Conservation (phyloP, 2,329 filamentous ascomycete genomes). For the Colletotrichum caudatum region DNA sequence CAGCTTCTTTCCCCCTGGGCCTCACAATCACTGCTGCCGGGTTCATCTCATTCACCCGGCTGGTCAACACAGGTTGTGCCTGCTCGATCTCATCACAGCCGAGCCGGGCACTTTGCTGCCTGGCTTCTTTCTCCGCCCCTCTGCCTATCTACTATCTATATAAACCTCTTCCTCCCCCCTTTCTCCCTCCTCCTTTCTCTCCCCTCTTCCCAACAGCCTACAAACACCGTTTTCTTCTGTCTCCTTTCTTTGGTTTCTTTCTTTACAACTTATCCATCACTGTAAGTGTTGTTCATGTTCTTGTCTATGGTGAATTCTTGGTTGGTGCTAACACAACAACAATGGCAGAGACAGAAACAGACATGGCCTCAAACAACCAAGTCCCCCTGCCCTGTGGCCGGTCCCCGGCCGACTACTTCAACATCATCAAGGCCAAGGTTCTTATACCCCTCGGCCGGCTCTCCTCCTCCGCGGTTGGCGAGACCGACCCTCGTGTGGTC, state of each 20-base stretch:
- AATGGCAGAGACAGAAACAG: background rate
- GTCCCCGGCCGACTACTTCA: background rate
- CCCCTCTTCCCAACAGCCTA: background rate
- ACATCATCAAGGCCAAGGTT: background rate
- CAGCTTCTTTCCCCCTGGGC: too few relatives aligned
- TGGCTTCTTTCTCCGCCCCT: background rate
- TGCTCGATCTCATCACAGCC: background rate
- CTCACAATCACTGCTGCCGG: conserved; percentile 4
- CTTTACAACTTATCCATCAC: background rate
- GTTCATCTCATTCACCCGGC: background rate
- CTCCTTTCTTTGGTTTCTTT: background rate
- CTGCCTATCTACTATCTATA: background rate
- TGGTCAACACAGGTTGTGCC: background rate
- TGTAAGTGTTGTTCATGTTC: background rate
- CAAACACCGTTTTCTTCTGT: background rate
- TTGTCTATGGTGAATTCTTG: background rate
- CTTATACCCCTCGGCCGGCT: background rate
- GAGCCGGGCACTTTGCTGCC: background rate
- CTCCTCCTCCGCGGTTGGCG: background rate
- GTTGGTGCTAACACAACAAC: background rate
- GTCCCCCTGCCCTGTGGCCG: background rate
- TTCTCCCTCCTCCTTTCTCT: background rate
- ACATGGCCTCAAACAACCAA: background rate
- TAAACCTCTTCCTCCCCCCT: background rate
- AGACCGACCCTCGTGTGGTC: background rate